A percentile compares a stretch with the other conserved stretches of the same genome.
Evolutionary conservation across 495 filamentous ascomycete genomes (phyloP).

Genomic region (Penicillium macrosclerotiorum): DNA sequence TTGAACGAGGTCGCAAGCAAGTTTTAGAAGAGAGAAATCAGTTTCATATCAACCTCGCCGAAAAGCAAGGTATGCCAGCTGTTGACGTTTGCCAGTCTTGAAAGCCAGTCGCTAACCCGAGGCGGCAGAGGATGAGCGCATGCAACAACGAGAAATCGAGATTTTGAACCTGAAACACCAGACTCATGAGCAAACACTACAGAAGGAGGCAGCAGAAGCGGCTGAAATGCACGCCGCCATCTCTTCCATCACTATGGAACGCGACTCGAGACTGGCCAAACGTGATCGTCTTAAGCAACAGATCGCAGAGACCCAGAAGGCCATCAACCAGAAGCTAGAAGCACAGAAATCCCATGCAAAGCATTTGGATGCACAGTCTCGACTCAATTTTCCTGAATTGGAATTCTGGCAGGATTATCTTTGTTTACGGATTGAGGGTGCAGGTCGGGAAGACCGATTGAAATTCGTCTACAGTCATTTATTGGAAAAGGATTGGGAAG

Average conservation of each 20-base stretch:
- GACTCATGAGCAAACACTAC: constrained; percentile 74
- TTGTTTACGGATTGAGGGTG: constrained; percentile 85
- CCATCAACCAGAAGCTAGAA: constrained; percentile 58
- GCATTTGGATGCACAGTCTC: constrained; percentile 72
- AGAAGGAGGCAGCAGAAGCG: constrained; percentile 84
- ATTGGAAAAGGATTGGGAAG: constrained; percentile 77
- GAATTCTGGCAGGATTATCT: constrained; percentile 94
- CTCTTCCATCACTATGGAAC: constrained; percentile 66
- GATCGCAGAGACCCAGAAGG: constrained; percentile 73
- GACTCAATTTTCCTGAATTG: constrained; percentile 86
- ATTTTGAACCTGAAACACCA: constrained; percentile 73
- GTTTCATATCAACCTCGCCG: constrained; percentile 84
- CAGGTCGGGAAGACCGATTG: constrained; percentile 76
- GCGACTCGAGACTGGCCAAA: constrained; percentile 68
- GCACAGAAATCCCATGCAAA: constrained; percentile 61
- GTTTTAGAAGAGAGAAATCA: constrained; percentile 91
- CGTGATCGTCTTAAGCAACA: constrained; percentile 74
- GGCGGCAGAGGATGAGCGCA: constrained; percentile 76
- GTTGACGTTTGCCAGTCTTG: background rate
- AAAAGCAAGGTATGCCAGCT: constrained; percentile 71
- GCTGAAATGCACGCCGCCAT: constrained; percentile 85
- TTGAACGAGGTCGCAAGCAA: constrained; percentile 82
- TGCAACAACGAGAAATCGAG: constrained; percentile 84
- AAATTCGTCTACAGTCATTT: constrained; percentile 92
- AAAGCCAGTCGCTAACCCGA: constrained; percentile 17